Evolutionary conservation across 108 stramenopile species (phyloP), one percentile per base, ranked within the genome.

Genomic region (Fragilaria crotonensis): DNA sequence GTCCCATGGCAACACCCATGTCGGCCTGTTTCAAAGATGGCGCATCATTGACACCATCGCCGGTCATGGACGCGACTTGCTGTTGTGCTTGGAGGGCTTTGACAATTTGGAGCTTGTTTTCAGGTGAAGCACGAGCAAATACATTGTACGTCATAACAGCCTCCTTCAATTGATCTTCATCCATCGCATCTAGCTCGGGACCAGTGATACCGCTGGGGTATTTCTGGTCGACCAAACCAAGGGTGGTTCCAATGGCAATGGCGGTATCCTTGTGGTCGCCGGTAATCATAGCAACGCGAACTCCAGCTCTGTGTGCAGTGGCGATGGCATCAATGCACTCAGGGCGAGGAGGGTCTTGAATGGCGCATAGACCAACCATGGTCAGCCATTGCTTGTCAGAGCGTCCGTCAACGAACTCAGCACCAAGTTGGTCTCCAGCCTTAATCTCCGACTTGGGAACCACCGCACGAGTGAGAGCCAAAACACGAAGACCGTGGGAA

Each of bases 1-100:
- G 94, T 47, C 96, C 98, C 98, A 99, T 99, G 54, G 98, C 98
- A 63, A 99, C 94, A 71, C 98, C 98, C 78, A 99, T 95, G 72
- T 97, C 92, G 20, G 97, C 98, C 60, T 85, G 80, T 80, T 97
- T 97, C 18, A 99, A 77, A 7, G 98, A 96, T 28, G 98, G 98
- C 27, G 96, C 90, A 65, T 99, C 98, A 62, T 99, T 99, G 33
- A 99, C 98, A 59, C 98, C 98, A 73, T 99, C 98, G 48, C 98
- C 98, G 49, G 98, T 99, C 92, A 99, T 94, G 66, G 86, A 83
- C 26, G 89, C 77, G 45, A 97, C 78, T 59, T 96, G 76, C 19
- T 87, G 90, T 50, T 85, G 57, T n/a, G 82, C 67, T 75, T 96
- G 93, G 55, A 91, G 84, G 45, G 94, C 85, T 80, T 90, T 83